Evolutionary conservation across 768 basidiomycete genomes (phyloP).

Genomic region (Tricholoma matsutake): DNA sequence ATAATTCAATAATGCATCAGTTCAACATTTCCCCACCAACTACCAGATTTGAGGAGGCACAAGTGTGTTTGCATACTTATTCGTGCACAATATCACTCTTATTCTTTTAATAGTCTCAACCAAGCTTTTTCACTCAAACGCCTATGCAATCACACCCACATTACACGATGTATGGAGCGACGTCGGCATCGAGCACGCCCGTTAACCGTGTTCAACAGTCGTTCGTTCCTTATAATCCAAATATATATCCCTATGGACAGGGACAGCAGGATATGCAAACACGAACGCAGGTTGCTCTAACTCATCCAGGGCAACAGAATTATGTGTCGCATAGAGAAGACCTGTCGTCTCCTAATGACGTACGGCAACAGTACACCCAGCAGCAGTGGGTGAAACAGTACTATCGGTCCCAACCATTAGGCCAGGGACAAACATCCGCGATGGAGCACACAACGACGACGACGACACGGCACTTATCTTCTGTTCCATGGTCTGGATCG

Average conservation of each 20-base stretch:
- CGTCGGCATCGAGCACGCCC: neutral
- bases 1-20: neutral
- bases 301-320: neutral
- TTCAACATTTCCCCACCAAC: neutral
- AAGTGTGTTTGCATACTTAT: neutral
- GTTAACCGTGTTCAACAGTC: neutral
- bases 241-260: neutral
- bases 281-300: neutral
- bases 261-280: neutral
- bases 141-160: neutral
- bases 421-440: neutral
- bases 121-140: neutral
- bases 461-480: neutral
- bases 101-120: neutral
- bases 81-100: neutral
- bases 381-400: neutral
- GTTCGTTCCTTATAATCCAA: neutral
- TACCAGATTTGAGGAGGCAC: neutral
- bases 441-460: neutral
- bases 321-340: too few relatives aligned
- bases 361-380: neutral
- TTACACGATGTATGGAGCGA: neutral
- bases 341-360: neutral
- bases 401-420: neutral
- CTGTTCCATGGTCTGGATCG: neutral